phyloP scores from a whole-genome alignment of 2,329 filamentous ascomycete genomes.

The Cercospora sesami region DNA sequence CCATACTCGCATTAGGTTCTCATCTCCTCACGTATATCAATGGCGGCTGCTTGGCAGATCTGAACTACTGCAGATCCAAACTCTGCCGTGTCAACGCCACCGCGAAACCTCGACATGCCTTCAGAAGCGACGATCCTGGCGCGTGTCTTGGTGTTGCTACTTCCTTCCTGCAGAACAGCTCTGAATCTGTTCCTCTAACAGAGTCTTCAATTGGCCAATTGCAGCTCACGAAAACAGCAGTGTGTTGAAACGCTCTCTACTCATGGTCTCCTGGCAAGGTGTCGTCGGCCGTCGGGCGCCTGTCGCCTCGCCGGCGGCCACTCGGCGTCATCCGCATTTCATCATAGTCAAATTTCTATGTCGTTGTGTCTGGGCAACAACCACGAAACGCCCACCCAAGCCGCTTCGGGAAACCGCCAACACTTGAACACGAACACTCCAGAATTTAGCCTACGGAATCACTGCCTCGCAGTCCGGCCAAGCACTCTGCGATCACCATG shows the following conservation, averaged over 20 bases:
- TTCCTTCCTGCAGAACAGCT: neutral
- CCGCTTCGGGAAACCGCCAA: neutral
- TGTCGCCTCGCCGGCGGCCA: neutral
- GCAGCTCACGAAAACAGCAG: neutral
- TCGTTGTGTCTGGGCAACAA: slow-evolving; percentile 2
- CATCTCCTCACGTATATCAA: neutral
- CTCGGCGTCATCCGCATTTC: neutral
- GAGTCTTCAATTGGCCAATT: neutral
- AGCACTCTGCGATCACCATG: neutral
- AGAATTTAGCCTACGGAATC: neutral
- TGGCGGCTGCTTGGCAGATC: neutral
- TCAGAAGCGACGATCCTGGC: neutral
- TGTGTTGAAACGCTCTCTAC: neutral
- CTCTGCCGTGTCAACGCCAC: neutral
- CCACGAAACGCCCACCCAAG: neutral
- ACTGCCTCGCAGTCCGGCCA: neutral
- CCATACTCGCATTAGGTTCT: neutral
- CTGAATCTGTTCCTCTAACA: neutral
- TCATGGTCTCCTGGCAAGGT: slow-evolving; percentile 1
- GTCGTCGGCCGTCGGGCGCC: neutral
- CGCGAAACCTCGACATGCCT: neutral
- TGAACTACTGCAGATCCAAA: neutral
- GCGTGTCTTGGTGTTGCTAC: neutral
- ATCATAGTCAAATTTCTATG: neutral
- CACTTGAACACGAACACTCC: neutral